Evolutionary conservation across 2,329 filamentous ascomycete genomes (phyloP), one percentile per base, ranked within the genome.

Genomic region (Calonectria leucothoes): DNA sequence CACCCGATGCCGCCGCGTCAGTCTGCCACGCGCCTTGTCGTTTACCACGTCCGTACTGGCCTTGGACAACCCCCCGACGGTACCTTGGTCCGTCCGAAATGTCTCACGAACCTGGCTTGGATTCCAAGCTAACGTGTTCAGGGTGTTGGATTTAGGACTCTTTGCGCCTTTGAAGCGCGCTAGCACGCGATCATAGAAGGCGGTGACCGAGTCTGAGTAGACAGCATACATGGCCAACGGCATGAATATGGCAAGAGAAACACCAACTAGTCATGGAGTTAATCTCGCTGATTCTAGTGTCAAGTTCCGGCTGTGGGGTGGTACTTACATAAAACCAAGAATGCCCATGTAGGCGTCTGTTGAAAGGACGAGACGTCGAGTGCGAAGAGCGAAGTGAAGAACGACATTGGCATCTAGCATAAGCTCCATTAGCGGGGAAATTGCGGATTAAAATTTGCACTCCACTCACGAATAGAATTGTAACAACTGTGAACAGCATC

Each of bases 391-490:
- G 76, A 76, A 0, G 76, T 70, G 20, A 77, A 70, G 31, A 77
- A 77, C 2, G 75, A 77, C 61, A 77, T 49, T 2, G 75, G 75
- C 1, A 77, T 69, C 75, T 76, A 37, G 12, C 6, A 17, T 12
- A 6, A 14, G 7, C 6, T 20, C 2, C 2, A 27, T 69, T 20
- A 65, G 49, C 25, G 51, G 15, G 0, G 25, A 4, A 17, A 2
- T 25, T 3, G 23, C 35, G 6, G 6, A 17, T 3, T 25, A 23
- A n/a, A 37, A 5, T 4, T 2, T 15, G 14, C 17, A 14, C 25
- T 35, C 6, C 0, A 74, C 76, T 55, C 42, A 78, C 76, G 65
- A 78, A 78, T 2, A 76, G 51, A 63, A 78, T 69, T 5, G 77
- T 77, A 1, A 73, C 71, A 2, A 77, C 64, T 6, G 77, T 78